Evolutionary conservation across 805 yeast genomes (phyloP).

Genomic region (Sugiyamaella americana): DNA sequence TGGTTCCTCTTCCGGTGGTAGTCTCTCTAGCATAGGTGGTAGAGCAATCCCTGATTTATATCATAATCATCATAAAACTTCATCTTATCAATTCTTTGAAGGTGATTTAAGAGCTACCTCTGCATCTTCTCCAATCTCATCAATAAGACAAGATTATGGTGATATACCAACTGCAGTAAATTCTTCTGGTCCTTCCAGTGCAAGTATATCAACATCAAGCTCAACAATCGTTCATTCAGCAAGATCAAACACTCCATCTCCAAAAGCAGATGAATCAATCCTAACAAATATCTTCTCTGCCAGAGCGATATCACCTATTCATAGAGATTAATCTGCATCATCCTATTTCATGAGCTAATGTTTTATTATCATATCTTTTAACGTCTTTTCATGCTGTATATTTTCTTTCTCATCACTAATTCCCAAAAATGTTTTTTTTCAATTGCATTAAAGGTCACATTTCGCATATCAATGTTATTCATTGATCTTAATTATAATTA

Average conservation of each 20-base stretch:
- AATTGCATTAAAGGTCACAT: background rate
- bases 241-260: constrained; percentile 9
- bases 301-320: constrained; percentile 10
- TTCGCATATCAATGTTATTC: constrained; percentile 3
- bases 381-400: background rate
- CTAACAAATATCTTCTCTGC: constrained; percentile 6
- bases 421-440: background rate
- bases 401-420: background rate
- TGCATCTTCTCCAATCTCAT: constrained; percentile 14
- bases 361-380: too few species aligned
- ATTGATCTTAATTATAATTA: background rate
- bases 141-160: constrained; percentile 4
- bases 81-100: constrained; percentile 14
- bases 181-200: constrained; percentile 2
- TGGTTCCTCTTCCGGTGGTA: constrained; percentile 1
- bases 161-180: constrained; percentile 6
- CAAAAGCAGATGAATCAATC: constrained; percentile 5
- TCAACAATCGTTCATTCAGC: background rate
- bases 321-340: constrained; percentile 8
- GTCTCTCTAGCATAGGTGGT: background rate
- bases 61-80: constrained; percentile 17
- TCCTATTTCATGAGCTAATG: too few species aligned
- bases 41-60: constrained; percentile 3
- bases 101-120: constrained; percentile 15
- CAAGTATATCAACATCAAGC: constrained; percentile 4